phyloP scores from a whole-genome alignment of 768 basidiomycete genomes.

The Naganishia randhawae region DNA sequence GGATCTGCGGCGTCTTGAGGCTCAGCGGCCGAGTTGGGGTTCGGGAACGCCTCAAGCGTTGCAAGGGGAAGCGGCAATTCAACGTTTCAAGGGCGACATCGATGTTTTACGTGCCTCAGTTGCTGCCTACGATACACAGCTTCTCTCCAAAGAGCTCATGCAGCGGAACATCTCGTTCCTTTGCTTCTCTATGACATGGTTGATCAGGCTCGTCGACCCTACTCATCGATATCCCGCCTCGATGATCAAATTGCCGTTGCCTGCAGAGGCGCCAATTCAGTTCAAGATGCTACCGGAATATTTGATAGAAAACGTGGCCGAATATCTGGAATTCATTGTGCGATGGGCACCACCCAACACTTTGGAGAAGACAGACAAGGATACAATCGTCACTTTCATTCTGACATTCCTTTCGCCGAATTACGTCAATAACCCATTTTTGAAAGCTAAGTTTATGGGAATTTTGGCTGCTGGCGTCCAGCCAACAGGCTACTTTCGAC shows the following conservation, averaged over 20 bases:
- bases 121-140: conserved; percentile 75
- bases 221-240: conserved; percentile 69
- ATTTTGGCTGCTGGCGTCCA: conserved; percentile 54
- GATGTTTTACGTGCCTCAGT: conserved; percentile 68
- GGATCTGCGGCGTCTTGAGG: conserved; percentile 69
- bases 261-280: conserved; percentile 73
- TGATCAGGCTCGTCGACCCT: conserved; percentile 85
- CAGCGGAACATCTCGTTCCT: conserved; percentile 75
- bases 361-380: conserved; percentile 77
- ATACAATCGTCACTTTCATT: conserved; percentile 77
- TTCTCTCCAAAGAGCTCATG: conserved; percentile 79
- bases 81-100: conserved; percentile 59
- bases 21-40: conserved; percentile 68
- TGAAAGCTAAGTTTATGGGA: conserved; percentile 94
- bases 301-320: conserved; percentile 86
- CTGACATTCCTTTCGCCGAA: conserved; percentile 91
- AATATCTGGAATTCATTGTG: conserved; percentile 77
- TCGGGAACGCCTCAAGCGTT: conserved; percentile 52
- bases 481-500: conserved; percentile 46
- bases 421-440: conserved; percentile 98
- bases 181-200: conserved; percentile 89
- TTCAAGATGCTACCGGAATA: conserved; percentile 92
- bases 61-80: conserved; percentile 61
- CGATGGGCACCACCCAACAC: conserved; percentile 62
- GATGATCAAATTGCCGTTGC: conserved; percentile 72